A percentile compares a stretch with the other conserved stretches of the same genome.
These are phyloP conservation scores for Polygonum aviculare DNA, from an alignment of 148 eudicot genomes.

Conservation along the genomic window DNA sequence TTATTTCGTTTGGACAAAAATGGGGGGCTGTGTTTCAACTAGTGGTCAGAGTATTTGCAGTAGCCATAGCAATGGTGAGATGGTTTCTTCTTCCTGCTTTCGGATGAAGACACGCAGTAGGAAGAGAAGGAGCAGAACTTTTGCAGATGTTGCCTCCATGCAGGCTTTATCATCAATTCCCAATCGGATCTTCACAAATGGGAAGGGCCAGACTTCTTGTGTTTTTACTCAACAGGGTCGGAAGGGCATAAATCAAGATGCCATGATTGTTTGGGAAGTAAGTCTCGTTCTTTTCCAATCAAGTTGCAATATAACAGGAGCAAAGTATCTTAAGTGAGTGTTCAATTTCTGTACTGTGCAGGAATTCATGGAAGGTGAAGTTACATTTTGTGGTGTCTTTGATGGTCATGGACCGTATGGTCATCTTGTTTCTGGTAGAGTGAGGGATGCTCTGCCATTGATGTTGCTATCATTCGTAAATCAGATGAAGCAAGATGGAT, in stretches of 20 bases:
- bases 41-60: conserved; percentile 3
- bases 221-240: conserved; percentile 94
- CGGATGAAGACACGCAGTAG: too few relatives aligned
- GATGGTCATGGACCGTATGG: conserved; percentile 99
- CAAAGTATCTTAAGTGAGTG: not conserved
- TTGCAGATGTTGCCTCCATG: conserved; percentile 41
- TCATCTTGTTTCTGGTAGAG: conserved; percentile 93
- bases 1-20: conserved; percentile 17
- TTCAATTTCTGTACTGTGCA: conserved; percentile 9
- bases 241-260: conserved; percentile 93
- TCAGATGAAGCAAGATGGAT: conserved; percentile 49
- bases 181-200: conserved; percentile 62
- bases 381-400: conserved; percentile 83
- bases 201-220: conserved; percentile 74
- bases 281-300: conserved; percentile 12
- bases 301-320: not conserved
- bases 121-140: conserved; percentile 34
- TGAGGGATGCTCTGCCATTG: conserved; percentile 74
- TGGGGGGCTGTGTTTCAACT: conserved; percentile 87
- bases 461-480: conserved; percentile 58
- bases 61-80: too few relatives aligned
- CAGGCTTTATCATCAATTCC: conserved; percentile 69
- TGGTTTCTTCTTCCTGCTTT: too few relatives aligned
- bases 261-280: conserved; percentile 99
- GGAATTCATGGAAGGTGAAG: conserved; percentile 70